Percentiles rank a stretch among this genome's conserved stretches.
Evolutionary conservation across 805 yeast genomes (phyloP).

Genomic region (Metschnikowia cubensis): DNA sequence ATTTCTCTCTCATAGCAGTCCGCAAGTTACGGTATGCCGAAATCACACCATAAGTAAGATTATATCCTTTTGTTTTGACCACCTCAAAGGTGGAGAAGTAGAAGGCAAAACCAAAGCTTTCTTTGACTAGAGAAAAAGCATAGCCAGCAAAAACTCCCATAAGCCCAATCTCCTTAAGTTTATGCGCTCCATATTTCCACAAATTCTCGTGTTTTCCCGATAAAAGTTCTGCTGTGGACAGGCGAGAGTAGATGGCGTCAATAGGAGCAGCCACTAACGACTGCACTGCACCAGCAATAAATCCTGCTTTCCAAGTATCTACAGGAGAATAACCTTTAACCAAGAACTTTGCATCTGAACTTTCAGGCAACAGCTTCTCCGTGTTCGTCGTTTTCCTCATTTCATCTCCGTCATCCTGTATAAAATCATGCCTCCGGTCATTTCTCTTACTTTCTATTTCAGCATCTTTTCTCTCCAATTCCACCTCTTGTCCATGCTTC

Average conservation of each 20-base stretch:
- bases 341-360: neutral
- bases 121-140: constrained; percentile 72
- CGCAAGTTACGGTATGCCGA: constrained; percentile 42
- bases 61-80: constrained; percentile 65
- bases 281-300: constrained; percentile 80
- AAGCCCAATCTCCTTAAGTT: constrained; percentile 68
- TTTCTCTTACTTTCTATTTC: no score
- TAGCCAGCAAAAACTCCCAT: constrained; percentile 89
- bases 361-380: no score
- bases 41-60: constrained; percentile 43
- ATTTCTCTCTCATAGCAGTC: constrained; percentile 19
- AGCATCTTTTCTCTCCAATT: no score
- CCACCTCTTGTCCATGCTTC: no score
- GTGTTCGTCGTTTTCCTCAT: no score
- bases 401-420: neutral
- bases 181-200: constrained; percentile 71
- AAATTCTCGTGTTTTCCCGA: constrained; percentile 63
- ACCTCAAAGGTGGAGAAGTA: constrained; percentile 80
- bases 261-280: constrained; percentile 92
- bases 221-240: constrained; percentile 68
- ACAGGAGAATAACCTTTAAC: constrained; percentile 19
- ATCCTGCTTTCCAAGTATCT: constrained; percentile 77
- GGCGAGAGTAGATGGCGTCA: constrained; percentile 84
- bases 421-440: neutral
- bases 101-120: constrained; percentile 76